These are phyloP conservation scores for Arthrobotrys musiformis DNA, from an alignment of 2,329 filamentous ascomycete genomes.

Conservation along the genomic window DNA sequence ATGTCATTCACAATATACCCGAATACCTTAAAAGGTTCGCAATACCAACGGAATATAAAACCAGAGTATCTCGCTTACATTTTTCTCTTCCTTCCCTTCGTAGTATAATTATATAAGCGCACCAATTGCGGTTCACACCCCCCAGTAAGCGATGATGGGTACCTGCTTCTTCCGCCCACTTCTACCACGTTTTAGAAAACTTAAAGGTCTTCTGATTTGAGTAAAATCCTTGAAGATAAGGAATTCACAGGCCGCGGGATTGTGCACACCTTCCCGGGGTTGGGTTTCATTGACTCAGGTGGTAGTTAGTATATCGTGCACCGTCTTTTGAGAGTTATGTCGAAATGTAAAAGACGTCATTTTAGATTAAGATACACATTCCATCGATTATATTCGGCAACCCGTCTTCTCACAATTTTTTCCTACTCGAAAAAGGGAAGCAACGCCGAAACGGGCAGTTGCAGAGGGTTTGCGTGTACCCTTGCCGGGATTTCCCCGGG, in stretches of 20 bases:
- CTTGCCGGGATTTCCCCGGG: no score
- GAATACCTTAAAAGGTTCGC: not conserved
- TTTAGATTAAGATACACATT: no score
- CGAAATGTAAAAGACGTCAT: conserved; percentile 42
- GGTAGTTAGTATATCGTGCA: no score
- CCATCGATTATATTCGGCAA: no score
- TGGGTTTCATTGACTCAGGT: no score
- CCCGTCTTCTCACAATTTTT: not conserved
- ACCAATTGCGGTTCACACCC: not conserved
- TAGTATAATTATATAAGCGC: conserved; percentile 31
- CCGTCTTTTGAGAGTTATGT: not conserved
- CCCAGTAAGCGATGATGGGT: not conserved
- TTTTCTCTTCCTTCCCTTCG: conserved; percentile 38
- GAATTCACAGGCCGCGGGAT: not conserved
- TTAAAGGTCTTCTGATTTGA: not conserved
- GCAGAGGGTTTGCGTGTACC: no score
- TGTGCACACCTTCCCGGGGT: not conserved
- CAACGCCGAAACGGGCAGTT: conserved; percentile 47
- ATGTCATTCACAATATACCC: not conserved
- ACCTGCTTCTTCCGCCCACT: conserved; percentile 26
- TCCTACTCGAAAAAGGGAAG: conserved; percentile 48
- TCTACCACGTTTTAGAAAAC: conserved; percentile 9
- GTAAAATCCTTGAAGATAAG: conserved; percentile 15
- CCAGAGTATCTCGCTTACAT: not conserved
- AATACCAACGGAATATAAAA: conserved; percentile 10